phyloP scores from a whole-genome alignment of 2,329 filamentous ascomycete genomes.

The Ascosphaera aggregata region DNA sequence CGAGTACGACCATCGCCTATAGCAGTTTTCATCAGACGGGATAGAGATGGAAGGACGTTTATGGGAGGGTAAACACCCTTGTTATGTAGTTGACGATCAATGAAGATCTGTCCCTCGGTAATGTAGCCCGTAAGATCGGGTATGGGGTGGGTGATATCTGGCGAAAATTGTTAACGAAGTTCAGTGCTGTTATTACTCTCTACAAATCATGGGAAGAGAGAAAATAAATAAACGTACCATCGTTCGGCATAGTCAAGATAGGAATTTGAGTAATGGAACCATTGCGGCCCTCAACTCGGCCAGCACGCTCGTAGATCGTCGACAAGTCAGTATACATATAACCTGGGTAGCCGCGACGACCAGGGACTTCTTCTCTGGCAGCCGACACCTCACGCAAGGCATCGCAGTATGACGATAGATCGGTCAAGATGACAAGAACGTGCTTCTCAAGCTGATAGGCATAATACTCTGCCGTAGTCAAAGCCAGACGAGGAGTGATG shows the following conservation, averaged over 20 bases:
- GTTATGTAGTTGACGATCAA: slow-evolving; percentile 84
- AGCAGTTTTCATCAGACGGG: slow-evolving; percentile 98
- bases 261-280: slow-evolving; percentile 98
- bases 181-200: background rate
- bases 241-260: slow-evolving; percentile 98
- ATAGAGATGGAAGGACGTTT: slow-evolving; percentile 93
- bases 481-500: slow-evolving; percentile 91
- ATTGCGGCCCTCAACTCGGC: slow-evolving; percentile 88
- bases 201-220: background rate
- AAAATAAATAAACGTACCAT: slow-evolving; percentile 30
- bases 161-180: slow-evolving; percentile 1
- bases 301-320: slow-evolving; percentile 97
- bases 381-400: slow-evolving; percentile 96
- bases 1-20: slow-evolving; percentile 95
- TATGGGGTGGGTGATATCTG: slow-evolving; percentile 93
- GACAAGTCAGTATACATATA: slow-evolving; percentile 99
- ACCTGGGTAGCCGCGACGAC: slow-evolving; percentile 97
- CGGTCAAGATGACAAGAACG: slow-evolving; percentile 94
- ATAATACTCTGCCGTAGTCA: slow-evolving; percentile 98
- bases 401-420: slow-evolving; percentile 95
- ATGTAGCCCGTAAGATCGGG: slow-evolving; percentile 98
- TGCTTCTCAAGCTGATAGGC: slow-evolving; percentile 99
- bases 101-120: slow-evolving; percentile 95
- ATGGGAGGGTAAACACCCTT: slow-evolving; percentile 97
- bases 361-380: slow-evolving; percentile 93